phyloP scores from a whole-genome alignment of 345 rosid genomes.

The Cardamine occulta region DNA sequence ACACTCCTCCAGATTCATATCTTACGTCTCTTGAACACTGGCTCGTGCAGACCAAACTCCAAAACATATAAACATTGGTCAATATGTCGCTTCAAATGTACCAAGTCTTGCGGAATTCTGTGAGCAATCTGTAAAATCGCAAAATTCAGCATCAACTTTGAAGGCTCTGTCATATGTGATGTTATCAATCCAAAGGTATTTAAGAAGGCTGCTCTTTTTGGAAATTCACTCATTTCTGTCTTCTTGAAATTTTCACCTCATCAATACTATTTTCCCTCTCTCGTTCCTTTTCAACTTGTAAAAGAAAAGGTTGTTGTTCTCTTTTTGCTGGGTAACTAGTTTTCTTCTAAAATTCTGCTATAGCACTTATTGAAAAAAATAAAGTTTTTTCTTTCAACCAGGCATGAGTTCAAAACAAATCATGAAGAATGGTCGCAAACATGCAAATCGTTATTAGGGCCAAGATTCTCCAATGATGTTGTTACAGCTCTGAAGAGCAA shows the following conservation, averaged over 20 bases:
- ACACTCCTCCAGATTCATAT: slow-evolving; percentile 6
- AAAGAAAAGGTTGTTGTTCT: not conserved
- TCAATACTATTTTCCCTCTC: slow-evolving; percentile 11
- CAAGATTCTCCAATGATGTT: slow-evolving; percentile 59
- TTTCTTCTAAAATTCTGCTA: not conserved
- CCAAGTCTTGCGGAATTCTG: slow-evolving; percentile 66
- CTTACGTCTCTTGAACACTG: slow-evolving; percentile 21
- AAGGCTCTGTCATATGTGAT: slow-evolving; percentile 78
- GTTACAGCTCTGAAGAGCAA: slow-evolving; percentile 58
- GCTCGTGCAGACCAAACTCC: slow-evolving; percentile 69
- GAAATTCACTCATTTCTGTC: not conserved
- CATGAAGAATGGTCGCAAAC: slow-evolving; percentile 86
- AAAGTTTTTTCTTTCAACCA: slow-evolving; percentile 41
- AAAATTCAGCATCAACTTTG: slow-evolving; percentile 57
- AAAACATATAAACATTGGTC: slow-evolving; percentile 65
- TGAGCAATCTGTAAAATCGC: slow-evolving; percentile 54
- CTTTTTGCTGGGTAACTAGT: not conserved
- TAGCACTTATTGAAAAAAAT: too few relatives aligned
- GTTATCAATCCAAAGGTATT: slow-evolving; percentile 79
- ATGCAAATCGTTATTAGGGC: slow-evolving; percentile 73
- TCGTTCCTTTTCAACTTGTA: slow-evolving; percentile 7
- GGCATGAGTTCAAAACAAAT: slow-evolving; percentile 85
- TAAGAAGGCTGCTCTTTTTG: slow-evolving; percentile 1
- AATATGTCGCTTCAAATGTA: slow-evolving; percentile 67
- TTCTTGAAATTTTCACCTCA: not conserved